These are phyloP conservation scores for Nitzschia sp. DNA, from an alignment of 108 stramenopile species.

Conservation along the genomic window DNA sequence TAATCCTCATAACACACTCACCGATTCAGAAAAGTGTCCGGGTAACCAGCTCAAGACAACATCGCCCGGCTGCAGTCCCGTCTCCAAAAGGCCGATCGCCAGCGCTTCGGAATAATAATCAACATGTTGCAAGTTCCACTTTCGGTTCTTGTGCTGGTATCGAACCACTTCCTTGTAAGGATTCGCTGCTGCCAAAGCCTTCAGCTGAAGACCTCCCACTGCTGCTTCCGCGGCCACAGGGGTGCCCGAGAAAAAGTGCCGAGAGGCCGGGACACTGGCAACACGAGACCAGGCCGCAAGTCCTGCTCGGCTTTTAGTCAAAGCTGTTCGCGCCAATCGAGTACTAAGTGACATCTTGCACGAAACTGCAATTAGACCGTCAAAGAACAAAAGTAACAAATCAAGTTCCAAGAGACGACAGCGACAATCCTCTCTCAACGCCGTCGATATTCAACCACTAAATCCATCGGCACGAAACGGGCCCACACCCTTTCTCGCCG, in stretches of 20 bases:
- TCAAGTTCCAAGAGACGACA: no score
- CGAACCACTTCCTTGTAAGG: conserved; percentile 82
- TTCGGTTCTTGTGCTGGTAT: conserved; percentile 88
- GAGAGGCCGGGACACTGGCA: background rate
- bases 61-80: conserved; percentile 82
- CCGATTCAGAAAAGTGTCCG: conserved; percentile 81
- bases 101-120: conserved; percentile 77
- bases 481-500: no score
- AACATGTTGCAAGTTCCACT: conserved; percentile 80
- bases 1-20: no score
- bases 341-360: conserved; percentile 25
- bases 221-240: conserved; percentile 4
- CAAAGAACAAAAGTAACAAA: no score
- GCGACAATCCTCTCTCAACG: no score
- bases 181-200: conserved; percentile 61
- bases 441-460: no score
- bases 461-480: no score
- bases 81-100: conserved; percentile 81
- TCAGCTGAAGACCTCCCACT: conserved; percentile 28
- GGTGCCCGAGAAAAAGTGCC: background rate
- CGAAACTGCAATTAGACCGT: no score
- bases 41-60: conserved; percentile 87
- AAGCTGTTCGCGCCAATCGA: conserved; percentile 28
- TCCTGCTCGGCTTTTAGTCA: background rate
- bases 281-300: conserved; percentile 7